Conservation (phyloP, 257 asterid species). For the Linaria vulgaris region DNA sequence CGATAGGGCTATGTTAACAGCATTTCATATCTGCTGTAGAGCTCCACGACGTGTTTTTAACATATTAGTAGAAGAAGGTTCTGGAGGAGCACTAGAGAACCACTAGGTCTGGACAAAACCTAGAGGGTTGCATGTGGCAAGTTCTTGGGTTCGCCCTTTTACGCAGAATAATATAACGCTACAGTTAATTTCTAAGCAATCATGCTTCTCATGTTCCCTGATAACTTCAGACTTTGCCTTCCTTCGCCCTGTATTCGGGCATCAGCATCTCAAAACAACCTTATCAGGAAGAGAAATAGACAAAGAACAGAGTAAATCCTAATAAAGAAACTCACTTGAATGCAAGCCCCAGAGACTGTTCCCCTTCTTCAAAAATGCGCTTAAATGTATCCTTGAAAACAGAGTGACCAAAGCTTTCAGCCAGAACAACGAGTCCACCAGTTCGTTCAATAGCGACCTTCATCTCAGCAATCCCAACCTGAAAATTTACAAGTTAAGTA, state of each 20-base stretch:
- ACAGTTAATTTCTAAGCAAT: neutral
- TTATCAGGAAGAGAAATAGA: neutral
- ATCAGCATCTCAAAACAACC: neutral
- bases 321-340: conserved; percentile 66
- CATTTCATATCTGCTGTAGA: too few relatives aligned
- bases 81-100: too few relatives aligned
- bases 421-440: conserved; percentile 89
- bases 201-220: neutral
- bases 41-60: too few relatives aligned
- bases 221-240: too few relatives aligned
- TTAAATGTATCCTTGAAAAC: conserved; percentile 94
- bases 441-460: conserved; percentile 94
- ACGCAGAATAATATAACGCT: too few relatives aligned
- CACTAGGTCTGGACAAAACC: too few relatives aligned
- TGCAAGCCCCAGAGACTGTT: conserved; percentile 90
- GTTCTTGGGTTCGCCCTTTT: too few relatives aligned
- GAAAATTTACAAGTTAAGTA: conserved; percentile 29
- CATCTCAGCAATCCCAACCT: conserved; percentile 99
- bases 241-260: neutral
- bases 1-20: too few relatives aligned
- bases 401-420: conserved; percentile 99
- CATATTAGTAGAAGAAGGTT: too few relatives aligned
- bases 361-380: conserved; percentile 80
- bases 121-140: too few relatives aligned
- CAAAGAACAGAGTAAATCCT: neutral